Conservation (phyloP, 2,329 filamentous ascomycete species). For the Periconia sp. region DNA sequence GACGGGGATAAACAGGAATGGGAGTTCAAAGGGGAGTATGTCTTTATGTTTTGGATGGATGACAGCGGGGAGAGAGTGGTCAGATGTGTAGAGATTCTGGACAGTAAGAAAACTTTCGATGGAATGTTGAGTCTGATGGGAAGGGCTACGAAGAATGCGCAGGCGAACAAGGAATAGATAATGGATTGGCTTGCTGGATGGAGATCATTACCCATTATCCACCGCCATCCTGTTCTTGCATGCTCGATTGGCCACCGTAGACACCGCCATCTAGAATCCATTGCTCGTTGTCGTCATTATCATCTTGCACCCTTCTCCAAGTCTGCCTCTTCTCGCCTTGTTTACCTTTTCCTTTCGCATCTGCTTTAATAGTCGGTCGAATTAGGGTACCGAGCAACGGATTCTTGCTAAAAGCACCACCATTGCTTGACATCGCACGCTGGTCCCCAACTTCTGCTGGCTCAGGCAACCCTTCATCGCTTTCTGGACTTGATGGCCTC, state of each 20-base stretch:
- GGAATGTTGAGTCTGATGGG: conserved; percentile 5
- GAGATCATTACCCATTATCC: conserved; percentile 8
- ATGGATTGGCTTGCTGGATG: not conserved
- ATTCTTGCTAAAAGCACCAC: conserved; percentile 71
- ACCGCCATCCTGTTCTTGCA: conserved; percentile 18
- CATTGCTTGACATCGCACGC: conserved; percentile 33
- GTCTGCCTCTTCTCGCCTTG: conserved; percentile 46
- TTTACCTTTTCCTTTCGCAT: conserved; percentile 55
- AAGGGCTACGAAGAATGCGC: conserved; percentile 15
- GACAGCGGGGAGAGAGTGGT: conserved; percentile 32
- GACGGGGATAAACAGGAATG: conserved; percentile 25
- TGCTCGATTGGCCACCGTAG: conserved; percentile 46
- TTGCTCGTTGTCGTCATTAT: conserved; percentile 59
- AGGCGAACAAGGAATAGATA: not conserved
- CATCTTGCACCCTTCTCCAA: conserved; percentile 60
- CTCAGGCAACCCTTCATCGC: conserved; percentile 54
- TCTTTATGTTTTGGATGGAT: conserved; percentile 41
- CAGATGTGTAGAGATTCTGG: conserved; percentile 38
- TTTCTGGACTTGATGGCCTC: conserved; percentile 59
- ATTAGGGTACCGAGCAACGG: conserved; percentile 71
- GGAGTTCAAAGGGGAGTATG: conserved; percentile 39
- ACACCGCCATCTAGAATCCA: conserved; percentile 60
- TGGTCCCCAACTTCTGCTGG: conserved; percentile 38
- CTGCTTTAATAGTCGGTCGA: conserved; percentile 62
- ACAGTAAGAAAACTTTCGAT: conserved; percentile 24